phyloP scores from a whole-genome alignment of 345 rosid genomes.

The Populus nigra region DNA sequence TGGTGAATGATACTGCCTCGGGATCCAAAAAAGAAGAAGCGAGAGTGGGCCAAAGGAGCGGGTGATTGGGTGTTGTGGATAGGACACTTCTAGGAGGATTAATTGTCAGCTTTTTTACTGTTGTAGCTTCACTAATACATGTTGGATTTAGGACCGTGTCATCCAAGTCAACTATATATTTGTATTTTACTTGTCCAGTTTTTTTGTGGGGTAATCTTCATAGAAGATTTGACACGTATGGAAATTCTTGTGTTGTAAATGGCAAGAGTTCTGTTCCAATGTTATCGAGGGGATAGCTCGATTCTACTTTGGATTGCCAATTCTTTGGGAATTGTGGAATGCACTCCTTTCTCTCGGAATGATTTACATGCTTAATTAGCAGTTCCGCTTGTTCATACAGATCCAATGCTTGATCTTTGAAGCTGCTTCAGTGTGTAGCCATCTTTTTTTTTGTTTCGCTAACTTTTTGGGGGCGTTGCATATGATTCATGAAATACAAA shows the following conservation, averaged over 20 bases:
- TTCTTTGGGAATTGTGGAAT: neutral
- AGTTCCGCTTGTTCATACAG: neutral
- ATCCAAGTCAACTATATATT: slow-evolving; percentile 16
- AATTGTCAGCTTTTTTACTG: slow-evolving; percentile 50
- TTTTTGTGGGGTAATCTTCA: neutral
- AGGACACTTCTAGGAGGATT: slow-evolving; percentile 66
- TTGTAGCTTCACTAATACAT: slow-evolving; percentile 45
- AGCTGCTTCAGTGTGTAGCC: neutral
- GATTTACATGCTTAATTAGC: too few relatives aligned
- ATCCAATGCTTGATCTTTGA: neutral
- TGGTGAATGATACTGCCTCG: slow-evolving; percentile 17
- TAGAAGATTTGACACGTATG: neutral
- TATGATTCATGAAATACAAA: neutral
- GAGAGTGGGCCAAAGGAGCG: slow-evolving; percentile 26
- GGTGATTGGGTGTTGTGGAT: slow-evolving; percentile 49
- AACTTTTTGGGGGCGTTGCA: neutral
- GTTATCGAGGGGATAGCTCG: neutral
- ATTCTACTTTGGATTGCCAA: neutral
- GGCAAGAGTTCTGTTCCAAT: neutral
- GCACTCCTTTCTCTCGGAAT: neutral
- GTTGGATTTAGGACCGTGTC: slow-evolving; percentile 37
- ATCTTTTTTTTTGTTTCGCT: neutral
- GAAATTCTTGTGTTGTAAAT: neutral
- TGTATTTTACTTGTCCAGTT: neutral
- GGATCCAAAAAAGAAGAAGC: slow-evolving; percentile 24